Evolutionary conservation across 208 protist genomes (phyloP).

Genomic region (Acanthamoeba sp.): DNA sequence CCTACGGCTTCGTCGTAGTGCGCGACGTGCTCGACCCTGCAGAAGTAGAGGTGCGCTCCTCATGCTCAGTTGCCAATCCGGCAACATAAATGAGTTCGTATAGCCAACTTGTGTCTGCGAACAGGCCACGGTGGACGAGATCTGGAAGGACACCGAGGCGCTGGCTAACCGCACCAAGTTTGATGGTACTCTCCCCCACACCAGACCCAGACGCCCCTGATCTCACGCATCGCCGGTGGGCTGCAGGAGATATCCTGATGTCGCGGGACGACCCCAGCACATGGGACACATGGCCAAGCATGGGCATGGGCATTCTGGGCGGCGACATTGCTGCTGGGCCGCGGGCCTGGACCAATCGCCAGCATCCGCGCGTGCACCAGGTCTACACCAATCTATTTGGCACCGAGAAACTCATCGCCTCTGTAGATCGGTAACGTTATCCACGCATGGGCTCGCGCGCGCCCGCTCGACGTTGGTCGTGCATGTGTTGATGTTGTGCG

Average conservation of each 20-base stretch:
- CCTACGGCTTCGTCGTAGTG: slow-evolving; percentile 71
- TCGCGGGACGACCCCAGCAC: slow-evolving; percentile 25
- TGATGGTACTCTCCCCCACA: not conserved
- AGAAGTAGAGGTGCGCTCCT: slow-evolving; percentile 5
- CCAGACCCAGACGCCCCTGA: not conserved
- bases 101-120: not conserved
- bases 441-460: too few species aligned
- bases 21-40: slow-evolving; percentile 47
- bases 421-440: not conserved
- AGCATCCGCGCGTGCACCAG: slow-evolving; percentile 41
- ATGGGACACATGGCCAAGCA: slow-evolving; percentile 6
- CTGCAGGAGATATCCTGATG: not conserved
- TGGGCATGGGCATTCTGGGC: slow-evolving; percentile 51
- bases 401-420: slow-evolving; percentile 26
- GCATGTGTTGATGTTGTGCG: not conserved
- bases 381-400: slow-evolving; percentile 36
- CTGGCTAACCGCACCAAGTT: slow-evolving; percentile 10
- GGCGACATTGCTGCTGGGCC: slow-evolving; percentile 25
- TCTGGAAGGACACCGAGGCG: slow-evolving; percentile 23
- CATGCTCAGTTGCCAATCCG: not conserved
- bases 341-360: slow-evolving; percentile 58
- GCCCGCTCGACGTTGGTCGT: not conserved
- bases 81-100: not conserved
- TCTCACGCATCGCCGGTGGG: not conserved
- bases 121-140: slow-evolving; percentile 61